A percentile compares a stretch with the other conserved stretches of the same genome.
phyloP scores from a whole-genome alignment of 2,329 filamentous ascomycete species.

The Alternaria viburni region DNA sequence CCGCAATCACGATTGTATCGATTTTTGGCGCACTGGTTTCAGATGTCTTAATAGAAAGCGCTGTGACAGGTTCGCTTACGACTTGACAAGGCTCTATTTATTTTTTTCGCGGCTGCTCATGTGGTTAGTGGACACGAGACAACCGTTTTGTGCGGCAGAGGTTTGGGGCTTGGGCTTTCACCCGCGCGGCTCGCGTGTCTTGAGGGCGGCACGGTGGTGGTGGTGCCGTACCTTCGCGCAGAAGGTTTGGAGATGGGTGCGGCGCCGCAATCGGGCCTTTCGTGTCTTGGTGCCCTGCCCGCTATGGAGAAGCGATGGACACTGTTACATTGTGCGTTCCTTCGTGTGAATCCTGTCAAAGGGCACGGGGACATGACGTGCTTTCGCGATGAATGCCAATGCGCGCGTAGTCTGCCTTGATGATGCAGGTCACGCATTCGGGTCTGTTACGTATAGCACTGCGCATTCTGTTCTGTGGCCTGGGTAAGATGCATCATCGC shows the following conservation, averaged over 20 bases:
- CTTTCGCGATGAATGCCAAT: neutral
- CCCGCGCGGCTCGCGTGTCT: constrained; percentile 6
- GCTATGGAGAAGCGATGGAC: neutral
- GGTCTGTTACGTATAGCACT: neutral
- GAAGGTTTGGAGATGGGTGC: neutral
- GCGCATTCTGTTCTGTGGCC: neutral
- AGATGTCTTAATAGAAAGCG: neutral
- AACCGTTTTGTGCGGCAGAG: neutral
- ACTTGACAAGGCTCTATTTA: neutral
- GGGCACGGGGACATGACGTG: constrained; percentile 2
- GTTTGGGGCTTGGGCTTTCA: neutral
- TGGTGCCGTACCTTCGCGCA: neutral
- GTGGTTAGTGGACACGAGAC: neutral
- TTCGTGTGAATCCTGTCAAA: neutral
- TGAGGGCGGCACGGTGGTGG: neutral
- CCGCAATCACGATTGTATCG: constrained; percentile 20
- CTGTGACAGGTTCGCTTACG: neutral
- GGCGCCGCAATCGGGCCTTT: constrained; percentile 5
- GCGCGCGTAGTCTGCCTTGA: neutral
- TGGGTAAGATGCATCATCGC: neutral
- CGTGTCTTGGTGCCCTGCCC: neutral
- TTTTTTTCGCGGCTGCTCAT: neutral
- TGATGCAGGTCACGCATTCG: neutral
- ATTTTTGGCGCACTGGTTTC: neutral
- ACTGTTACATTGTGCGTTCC: neutral